These are phyloP conservation scores for Pythium phragmiticola DNA, from an alignment of 352 stramenopile genomes.

Conservation along the genomic window DNA sequence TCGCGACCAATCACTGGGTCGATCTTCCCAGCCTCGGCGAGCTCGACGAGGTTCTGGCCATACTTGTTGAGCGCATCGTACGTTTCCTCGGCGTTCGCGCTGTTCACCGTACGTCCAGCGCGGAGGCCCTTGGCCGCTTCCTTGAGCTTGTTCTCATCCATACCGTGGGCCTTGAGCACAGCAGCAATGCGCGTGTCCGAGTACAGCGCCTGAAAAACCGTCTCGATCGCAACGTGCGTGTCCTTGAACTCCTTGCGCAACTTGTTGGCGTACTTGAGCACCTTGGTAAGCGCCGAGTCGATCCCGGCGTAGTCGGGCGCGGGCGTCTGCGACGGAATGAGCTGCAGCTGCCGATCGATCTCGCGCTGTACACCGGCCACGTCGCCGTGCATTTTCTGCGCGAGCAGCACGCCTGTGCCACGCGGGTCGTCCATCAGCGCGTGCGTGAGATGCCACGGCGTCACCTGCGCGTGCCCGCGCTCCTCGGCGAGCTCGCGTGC, in stretches of 20 bases:
- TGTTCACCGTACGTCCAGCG: conserved; percentile 69
- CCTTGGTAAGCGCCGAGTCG: conserved; percentile 69
- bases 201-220: conserved; percentile 74
- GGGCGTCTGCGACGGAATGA: conserved; percentile 70
- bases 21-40: conserved; percentile 94
- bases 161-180: conserved; percentile 64
- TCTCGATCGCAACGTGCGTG: conserved; percentile 72
- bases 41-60: conserved; percentile 92
- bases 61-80: conserved; percentile 96
- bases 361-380: conserved; percentile 46
- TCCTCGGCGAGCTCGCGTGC: conserved; percentile 60
- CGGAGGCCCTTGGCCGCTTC: conserved; percentile 57
- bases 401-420: conserved; percentile 53
- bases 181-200: conserved; percentile 47
- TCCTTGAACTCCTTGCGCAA: conserved; percentile 81
- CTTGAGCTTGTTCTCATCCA: conserved; percentile 71
- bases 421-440: conserved; percentile 70
- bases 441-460: conserved; percentile 64
- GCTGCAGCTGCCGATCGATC: conserved; percentile 51
- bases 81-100: conserved; percentile 81
- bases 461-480: conserved; percentile 70
- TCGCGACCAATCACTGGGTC: conserved; percentile 98
- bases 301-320: conserved; percentile 57
- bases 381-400: conserved; percentile 52
- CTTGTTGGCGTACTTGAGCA: conserved; percentile 82